These are phyloP conservation scores for Pittosporum tobira DNA, from an alignment of 129 eudicot species.

Conservation along the genomic window DNA sequence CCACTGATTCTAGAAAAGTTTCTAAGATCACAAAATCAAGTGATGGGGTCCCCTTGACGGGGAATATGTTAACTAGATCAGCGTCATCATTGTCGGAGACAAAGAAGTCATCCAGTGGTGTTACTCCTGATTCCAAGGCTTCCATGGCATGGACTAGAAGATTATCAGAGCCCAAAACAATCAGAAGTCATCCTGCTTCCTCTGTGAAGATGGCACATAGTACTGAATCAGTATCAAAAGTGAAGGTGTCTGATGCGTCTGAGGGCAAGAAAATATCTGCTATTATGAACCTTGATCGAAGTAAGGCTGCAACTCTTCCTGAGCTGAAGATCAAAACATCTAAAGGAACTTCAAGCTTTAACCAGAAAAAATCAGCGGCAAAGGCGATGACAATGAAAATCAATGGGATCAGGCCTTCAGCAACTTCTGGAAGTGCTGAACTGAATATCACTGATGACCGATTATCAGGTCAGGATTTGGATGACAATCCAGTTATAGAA, in stretches of 20 bases:
- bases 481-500: slow-evolving; percentile 59
- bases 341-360: slow-evolving; percentile 24
- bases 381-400: slow-evolving; percentile 23
- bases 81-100: slow-evolving; percentile 55
- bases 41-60: slow-evolving; percentile 30
- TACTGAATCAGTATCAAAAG: slow-evolving; percentile 42
- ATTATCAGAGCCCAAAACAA: slow-evolving; percentile 77
- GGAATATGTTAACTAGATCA: slow-evolving; percentile 66
- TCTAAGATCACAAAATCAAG: slow-evolving; percentile 33
- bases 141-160: slow-evolving; percentile 69
- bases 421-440: slow-evolving; percentile 19
- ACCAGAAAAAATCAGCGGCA: slow-evolving; percentile 25
- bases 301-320: slow-evolving; percentile 60
- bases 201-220: slow-evolving; percentile 29
- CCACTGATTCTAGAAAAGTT: slow-evolving; percentile 33
- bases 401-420: slow-evolving; percentile 24
- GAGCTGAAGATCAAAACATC: slow-evolving; percentile 50
- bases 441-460: slow-evolving; percentile 16
- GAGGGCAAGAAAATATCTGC: slow-evolving; percentile 61
- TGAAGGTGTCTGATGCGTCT: slow-evolving; percentile 38
- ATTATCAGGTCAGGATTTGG: slow-evolving; percentile 24
- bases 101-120: slow-evolving; percentile 36
- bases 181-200: slow-evolving; percentile 25
- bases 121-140: slow-evolving; percentile 64
- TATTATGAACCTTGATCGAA: slow-evolving; percentile 38